phyloP scores from a whole-genome alignment of 495 filamentous ascomycete species.

The Astrothelium macrocarpum region DNA sequence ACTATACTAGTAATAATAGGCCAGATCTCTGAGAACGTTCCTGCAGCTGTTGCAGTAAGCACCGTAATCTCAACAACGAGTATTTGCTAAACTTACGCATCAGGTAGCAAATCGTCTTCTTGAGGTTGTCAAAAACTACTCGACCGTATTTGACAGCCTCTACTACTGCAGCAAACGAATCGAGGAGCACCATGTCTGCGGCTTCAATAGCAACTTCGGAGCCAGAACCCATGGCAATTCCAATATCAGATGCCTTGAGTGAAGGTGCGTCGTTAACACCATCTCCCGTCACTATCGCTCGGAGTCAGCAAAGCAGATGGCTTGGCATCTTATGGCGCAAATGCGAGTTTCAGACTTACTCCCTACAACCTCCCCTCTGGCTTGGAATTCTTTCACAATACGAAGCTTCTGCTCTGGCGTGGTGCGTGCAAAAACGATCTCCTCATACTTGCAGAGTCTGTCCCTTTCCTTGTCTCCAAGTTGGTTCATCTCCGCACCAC shows the following conservation, averaged over 20 bases:
- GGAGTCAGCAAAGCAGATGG: background rate
- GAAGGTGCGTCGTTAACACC: conserved; percentile 24
- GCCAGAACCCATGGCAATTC: conserved; percentile 18
- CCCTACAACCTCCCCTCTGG: conserved; percentile 4
- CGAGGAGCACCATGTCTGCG: conserved; percentile 23
- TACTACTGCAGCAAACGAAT: conserved; percentile 16
- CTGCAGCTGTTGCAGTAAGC: conserved; percentile 17
- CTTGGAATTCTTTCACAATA: conserved; percentile 21
- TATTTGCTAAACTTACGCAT: conserved; percentile 12
- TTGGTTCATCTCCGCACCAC: conserved; percentile 24
- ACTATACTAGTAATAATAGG: conserved; percentile 33
- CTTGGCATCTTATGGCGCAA: background rate
- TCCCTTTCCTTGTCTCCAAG: conserved; percentile 35
- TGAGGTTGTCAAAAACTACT: conserved; percentile 23
- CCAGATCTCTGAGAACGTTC: conserved; percentile 32
- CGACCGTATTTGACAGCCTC: conserved; percentile 21
- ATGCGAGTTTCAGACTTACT: background rate
- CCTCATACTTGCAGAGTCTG: conserved; percentile 33
- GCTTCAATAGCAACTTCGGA: conserved; percentile 23
- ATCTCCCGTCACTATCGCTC: conserved; percentile 15
- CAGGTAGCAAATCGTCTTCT: conserved; percentile 23
- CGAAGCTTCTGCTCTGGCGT: conserved; percentile 22
- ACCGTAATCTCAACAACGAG: background rate
- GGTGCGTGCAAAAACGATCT: conserved; percentile 31
- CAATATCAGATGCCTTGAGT: conserved; percentile 20